Base-by-base conservation (phyloP, 805 yeast genomes). In the Pichia rugopelliculosa region DNA sequence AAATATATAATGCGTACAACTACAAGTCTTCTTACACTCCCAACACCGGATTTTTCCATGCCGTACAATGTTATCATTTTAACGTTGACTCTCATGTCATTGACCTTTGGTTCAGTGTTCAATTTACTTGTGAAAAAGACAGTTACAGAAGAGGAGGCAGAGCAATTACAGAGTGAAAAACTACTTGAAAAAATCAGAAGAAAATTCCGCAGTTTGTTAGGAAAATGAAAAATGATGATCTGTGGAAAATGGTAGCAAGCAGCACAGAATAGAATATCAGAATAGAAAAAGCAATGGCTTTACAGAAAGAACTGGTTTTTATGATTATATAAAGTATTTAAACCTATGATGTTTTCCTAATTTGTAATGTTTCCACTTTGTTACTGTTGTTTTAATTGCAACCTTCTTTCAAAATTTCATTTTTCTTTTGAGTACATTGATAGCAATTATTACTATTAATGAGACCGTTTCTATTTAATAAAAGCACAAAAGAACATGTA, bases 1-100 rank as follows among this genome's bases (percentile, higher is more conserved):
- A 38, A 51, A 7, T 82, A 84, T 56, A 73, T 77, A 50, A 56
- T 82, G 51, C 75, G 98, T 60, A 87, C 98, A 0, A 79, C 96
- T 5, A 85, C 97, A n/a, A 75, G 90, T 39, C 71, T 93, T 49
- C 71, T 93, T 42, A 79, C 93, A 0, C 72, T 93, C 45, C 96
- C 99, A 3, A 93, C 98, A 0, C 99, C 99, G 0, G 99, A 93
- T 68, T 93, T 93, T 67, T 86, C 96, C 53, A 93, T 93, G 99
- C 99, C 99, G 0, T 93, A 93, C 64, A 93, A 93, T 58, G 99
- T 93, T 38, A 91, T 93, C 51, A 93, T 93, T 41, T 71, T 93
- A 52, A 87, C 98, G 0, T 87, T 96, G 8, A 93, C 99, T 0
- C 84, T 89, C 7, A 84, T 93, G 87, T 88, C 98, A 0, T 69